Evolutionary conservation across 2,329 filamentous ascomycete species (phyloP), one percentile per base, ranked within the genome.

Genomic region (Apiospora pterosperma): DNA sequence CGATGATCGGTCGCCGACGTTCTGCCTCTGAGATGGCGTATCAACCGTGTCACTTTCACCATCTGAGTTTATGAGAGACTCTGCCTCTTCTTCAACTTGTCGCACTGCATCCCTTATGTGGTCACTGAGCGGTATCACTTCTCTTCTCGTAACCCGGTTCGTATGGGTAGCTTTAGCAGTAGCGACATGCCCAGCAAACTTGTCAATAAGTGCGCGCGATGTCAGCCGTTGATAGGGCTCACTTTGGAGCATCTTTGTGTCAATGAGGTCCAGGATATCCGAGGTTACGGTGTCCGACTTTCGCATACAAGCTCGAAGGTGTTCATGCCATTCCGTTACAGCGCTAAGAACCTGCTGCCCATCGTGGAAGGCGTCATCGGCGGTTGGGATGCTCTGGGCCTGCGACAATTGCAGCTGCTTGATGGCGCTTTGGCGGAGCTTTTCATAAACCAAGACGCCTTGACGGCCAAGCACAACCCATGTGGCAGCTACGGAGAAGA

Each of bases 401-500:
- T 19, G 14, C 3, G 38, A 31, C 2, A 6, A 1, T 12, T 55
- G 55, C 0, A 64, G 60, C 21, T 61, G 59, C n/a, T 41, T 44
- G 38, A 63, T 64, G 36, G 62, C 39, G 6, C 36, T 42, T 62
- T 64, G 39, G n/a, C 70, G 66, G 23, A 75, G 10, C 3, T 67
- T 55, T 1, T 68, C 59, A 48, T 71, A 78, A 55, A 72, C 65
- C 1, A 60, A 64, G 4, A 78, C 66, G 3, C 77, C 77, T 60
- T 74, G 62, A 36, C 65, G 48, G 0, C 78, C 78, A 1, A 78
- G 63, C 0, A 77, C 72, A 7, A 76, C 68, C 71, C 77, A 80
- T 0, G 77, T 78, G 1, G 78, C 78, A 5, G 75, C 74, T 1
- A 76, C 67, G 0, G 78, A 80, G 25, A 80, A 67, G 0, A 80